These are phyloP conservation scores for Microbotryum intermedium DNA, from an alignment of 1,284 basidiomycete genomes.

Conservation along the genomic window DNA sequence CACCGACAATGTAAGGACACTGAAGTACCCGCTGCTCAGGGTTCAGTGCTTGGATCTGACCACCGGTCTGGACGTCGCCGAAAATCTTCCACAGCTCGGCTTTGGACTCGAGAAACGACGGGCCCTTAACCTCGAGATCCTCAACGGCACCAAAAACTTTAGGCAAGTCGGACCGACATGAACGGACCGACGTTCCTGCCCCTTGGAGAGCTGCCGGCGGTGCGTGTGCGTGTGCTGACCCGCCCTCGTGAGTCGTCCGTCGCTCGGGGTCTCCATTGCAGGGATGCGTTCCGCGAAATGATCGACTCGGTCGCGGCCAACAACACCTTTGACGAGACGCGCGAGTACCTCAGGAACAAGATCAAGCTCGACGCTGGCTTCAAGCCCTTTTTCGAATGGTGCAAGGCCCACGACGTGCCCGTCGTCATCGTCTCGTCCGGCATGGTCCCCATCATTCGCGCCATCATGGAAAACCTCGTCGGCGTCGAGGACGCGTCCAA, in stretches of 20 bases:
- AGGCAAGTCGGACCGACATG: neutral
- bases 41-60: neutral
- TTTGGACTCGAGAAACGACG: conserved; percentile 60
- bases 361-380: conserved; percentile 81
- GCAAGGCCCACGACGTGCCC: conserved; percentile 17
- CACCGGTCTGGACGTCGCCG: neutral
- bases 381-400: conserved; percentile 66
- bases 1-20: conserved; percentile 4
- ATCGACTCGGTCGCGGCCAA: conserved; percentile 59
- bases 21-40: neutral
- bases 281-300: conserved; percentile 73
- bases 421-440: conserved; percentile 89
- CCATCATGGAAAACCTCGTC: conserved; percentile 63
- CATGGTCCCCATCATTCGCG: conserved; percentile 84
- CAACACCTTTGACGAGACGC: conserved; percentile 66
- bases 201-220: too few species aligned
- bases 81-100: conserved; percentile 52
- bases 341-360: conserved; percentile 56
- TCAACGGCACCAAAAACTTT: conserved; percentile 59
- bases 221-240: neutral
- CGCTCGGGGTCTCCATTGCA: conserved; percentile 39
- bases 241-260: too few species aligned
- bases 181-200: too few species aligned
- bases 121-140: conserved; percentile 60
- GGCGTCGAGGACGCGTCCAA: conserved; percentile 51